A percentile compares a stretch with the other conserved stretches of the same genome.
phyloP scores from a whole-genome alignment of 495 filamentous ascomycete genomes.

The Xylaria intraflava region DNA sequence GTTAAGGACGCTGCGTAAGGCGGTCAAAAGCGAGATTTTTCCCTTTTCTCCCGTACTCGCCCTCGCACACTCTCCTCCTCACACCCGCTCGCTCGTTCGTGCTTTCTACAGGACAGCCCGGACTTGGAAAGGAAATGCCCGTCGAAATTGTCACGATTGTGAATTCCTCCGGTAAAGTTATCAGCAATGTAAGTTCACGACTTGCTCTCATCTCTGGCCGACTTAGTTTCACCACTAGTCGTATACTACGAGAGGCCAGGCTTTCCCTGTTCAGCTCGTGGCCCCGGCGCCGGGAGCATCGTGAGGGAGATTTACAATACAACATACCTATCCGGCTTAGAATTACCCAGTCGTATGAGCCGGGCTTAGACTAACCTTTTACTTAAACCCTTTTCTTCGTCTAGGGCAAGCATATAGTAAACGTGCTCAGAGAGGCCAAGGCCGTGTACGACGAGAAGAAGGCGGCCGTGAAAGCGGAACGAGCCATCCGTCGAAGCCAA shows the following conservation, averaged over 20 bases:
- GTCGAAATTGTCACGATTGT: conserved; percentile 79
- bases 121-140: conserved; percentile 34
- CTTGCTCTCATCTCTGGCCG: not conserved
- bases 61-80: not conserved
- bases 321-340: too few relatives aligned
- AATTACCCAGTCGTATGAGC: not conserved
- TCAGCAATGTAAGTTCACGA: conserved; percentile 68
- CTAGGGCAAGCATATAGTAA: conserved; percentile 81
- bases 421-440: conserved; percentile 82
- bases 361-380: not conserved
- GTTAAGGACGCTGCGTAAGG: conserved; percentile 6
- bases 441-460: conserved; percentile 79
- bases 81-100: not conserved
- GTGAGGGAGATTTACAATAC: too few relatives aligned
- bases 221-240: not conserved
- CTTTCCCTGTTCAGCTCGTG: not conserved
- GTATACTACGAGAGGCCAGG: not conserved
- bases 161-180: conserved; percentile 87
- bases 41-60: not conserved
- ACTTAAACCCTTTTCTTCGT: not conserved
- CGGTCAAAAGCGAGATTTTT: conserved; percentile 7
- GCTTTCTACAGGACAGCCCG: not conserved
- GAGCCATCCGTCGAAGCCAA: conserved; percentile 37
- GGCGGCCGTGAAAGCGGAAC: conserved; percentile 63
- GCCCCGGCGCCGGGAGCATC: not conserved